phyloP scores from a whole-genome alignment of 176 grass and related monocot genomes.

The Olyra latifolia region DNA sequence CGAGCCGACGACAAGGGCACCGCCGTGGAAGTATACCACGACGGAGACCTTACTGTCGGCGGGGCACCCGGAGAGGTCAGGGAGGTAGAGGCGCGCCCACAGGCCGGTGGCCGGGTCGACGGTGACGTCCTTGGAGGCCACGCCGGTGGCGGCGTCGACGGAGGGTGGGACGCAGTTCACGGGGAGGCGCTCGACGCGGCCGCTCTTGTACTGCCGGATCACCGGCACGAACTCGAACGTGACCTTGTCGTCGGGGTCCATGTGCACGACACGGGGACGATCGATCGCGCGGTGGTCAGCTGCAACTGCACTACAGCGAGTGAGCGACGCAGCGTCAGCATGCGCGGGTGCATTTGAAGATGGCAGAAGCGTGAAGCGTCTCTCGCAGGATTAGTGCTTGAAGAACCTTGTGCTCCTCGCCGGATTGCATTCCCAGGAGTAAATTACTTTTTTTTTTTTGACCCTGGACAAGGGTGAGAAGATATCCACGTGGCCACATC shows the following conservation, averaged over 20 bases:
- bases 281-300: background rate
- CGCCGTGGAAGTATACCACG: slow-evolving; percentile 62
- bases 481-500: background rate
- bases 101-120: slow-evolving; percentile 44
- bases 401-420: background rate
- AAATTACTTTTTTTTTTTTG: background rate
- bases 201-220: slow-evolving; percentile 58
- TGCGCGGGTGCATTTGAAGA: background rate
- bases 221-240: slow-evolving; percentile 53
- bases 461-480: no score
- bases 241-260: slow-evolving; percentile 53
- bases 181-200: slow-evolving; percentile 51
- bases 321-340: background rate
- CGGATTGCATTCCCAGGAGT: background rate
- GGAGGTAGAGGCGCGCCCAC: slow-evolving; percentile 62
- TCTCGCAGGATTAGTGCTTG: background rate
- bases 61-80: background rate
- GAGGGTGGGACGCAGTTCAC: slow-evolving; percentile 23
- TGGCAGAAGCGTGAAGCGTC: background rate
- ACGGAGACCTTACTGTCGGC: slow-evolving; percentile 26
- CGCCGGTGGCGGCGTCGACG: slow-evolving; percentile 48
- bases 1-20: slow-evolving; percentile 37
- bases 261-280: background rate
- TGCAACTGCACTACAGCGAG: background rate
- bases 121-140: slow-evolving; percentile 49